Evolutionary conservation across 1,284 basidiomycete species (phyloP), one percentile per base, ranked within the genome.

Genomic region (Rhodotorula sp.): DNA sequence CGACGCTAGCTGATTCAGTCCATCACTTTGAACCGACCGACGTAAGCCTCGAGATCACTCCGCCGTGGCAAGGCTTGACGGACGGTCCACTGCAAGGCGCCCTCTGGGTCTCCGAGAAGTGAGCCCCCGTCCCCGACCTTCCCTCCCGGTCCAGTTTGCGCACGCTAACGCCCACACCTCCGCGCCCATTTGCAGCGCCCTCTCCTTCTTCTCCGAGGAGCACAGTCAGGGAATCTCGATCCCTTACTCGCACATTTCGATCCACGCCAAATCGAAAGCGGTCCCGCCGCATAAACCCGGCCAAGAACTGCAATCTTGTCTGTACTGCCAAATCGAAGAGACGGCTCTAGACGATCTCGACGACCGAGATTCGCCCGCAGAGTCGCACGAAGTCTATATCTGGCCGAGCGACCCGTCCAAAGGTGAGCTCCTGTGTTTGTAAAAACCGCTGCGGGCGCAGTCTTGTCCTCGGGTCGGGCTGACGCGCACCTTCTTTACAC

Each of bases 201-300:
- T 54, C 7, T 29, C 53, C n/a, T 54, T 54, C 53, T 54, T 26
- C 26, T 54, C 53, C 8, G n/a, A 29, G 26, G 14, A 54, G 29
- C n/a, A 54, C 4, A 5, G 6, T 18, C 24, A 29, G 26, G 53
- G 53, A 2, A 12, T 54, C 12, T 29, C 53, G 17, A 54, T 54
- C 53, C 53, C 53, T 17, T 54, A 29, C 53, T 54, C 53, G 53
- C 53, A 54, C 53, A 54, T 54, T 26, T 54, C 53, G 29, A 54
- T 54, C 53, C 53, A 54, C 29, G 53, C 53, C n/a, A 54, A 54
- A 54, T n/a, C 53, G 26, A 54, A 30, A 29, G 53, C 24, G 17
- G 26, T 26, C 14, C 53, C 12, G 18, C 48, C 48, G 20, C 24
- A 18, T 14, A 10, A 7, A 2, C n/a, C 26, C 53, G 26, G 26